Percentiles rank a stretch among this genome's conserved stretches.
phyloP scores from a whole-genome alignment of 1,284 basidiomycete genomes.

The Trametes polyzona region DNA sequence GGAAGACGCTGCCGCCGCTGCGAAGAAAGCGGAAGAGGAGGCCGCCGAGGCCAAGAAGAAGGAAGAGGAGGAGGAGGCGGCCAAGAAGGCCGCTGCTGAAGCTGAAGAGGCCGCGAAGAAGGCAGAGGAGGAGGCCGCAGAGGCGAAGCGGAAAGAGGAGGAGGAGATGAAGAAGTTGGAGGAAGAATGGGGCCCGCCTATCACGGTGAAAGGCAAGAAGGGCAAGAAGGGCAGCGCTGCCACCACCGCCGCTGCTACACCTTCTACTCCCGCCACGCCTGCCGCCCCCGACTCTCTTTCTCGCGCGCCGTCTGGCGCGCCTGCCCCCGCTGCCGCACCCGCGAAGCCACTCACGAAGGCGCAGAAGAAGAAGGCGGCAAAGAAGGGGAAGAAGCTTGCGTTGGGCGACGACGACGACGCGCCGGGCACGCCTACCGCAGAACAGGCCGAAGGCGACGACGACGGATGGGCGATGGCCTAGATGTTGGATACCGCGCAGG shows the following conservation, averaged over 20 bases:
- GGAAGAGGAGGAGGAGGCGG: constrained; percentile 16
- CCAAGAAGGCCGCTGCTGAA: constrained; percentile 16
- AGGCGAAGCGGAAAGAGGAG: constrained; percentile 20
- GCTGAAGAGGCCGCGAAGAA: constrained; percentile 15
- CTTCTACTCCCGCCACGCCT: constrained; percentile 16
- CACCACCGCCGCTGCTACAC: constrained; percentile 13
- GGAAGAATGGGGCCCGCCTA: constrained; percentile 19
- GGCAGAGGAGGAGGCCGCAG: constrained; percentile 15
- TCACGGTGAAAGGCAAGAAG: constrained; percentile 30
- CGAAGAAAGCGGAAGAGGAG: constrained; percentile 19
- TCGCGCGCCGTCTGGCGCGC: constrained; percentile 21
- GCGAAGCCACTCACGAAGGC: constrained; percentile 14
- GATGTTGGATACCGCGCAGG: not conserved
- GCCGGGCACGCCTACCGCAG: constrained; percentile 1
- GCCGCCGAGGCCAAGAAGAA: constrained; percentile 14
- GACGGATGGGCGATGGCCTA: constrained; percentile 6
- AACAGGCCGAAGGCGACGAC: constrained; percentile 1
- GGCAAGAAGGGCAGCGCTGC: constrained; percentile 25
- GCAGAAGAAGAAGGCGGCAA: constrained; percentile 17
- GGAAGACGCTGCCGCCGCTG: constrained; percentile 13
- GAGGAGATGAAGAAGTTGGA: constrained; percentile 20
- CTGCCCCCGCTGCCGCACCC: not conserved
- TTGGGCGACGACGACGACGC: constrained; percentile 13
- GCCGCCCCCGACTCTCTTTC: constrained; percentile 19
- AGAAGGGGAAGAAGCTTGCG: constrained; percentile 15